phyloP scores from a whole-genome alignment of 2,329 filamentous ascomycete genomes.

The Trichoderma sp. region DNA sequence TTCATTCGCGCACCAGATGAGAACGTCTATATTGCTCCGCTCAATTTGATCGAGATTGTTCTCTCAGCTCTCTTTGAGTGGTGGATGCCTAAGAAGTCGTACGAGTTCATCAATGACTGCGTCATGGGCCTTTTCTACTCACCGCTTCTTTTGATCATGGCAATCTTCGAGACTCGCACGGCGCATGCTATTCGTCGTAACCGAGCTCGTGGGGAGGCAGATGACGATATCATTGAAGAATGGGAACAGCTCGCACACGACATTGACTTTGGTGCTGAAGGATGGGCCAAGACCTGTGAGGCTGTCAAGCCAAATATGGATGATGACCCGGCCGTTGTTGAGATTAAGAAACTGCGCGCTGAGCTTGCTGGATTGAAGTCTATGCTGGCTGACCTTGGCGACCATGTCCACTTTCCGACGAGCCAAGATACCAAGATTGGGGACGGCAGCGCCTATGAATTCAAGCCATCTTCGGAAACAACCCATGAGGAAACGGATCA shows the following conservation, averaged over 20 bases:
- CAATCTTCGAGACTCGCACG: conserved; percentile 64
- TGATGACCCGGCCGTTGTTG: conserved; percentile 70
- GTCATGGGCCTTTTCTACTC: conserved; percentile 86
- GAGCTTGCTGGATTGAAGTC: conserved; percentile 58
- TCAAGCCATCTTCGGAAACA: background rate
- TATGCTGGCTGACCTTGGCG: conserved; percentile 39
- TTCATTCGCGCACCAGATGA: conserved; percentile 96
- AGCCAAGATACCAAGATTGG: conserved; percentile 16
- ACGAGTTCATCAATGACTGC: conserved; percentile 80
- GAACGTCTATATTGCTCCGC: conserved; percentile 94
- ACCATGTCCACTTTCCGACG: conserved; percentile 24
- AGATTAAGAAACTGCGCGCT: conserved; percentile 57
- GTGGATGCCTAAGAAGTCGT: conserved; percentile 77
- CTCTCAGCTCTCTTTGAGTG: conserved; percentile 81
- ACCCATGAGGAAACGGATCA: background rate
- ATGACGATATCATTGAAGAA: conserved; percentile 85
- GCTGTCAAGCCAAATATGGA: conserved; percentile 78
- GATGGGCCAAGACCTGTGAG: conserved; percentile 79
- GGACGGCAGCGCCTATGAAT: conserved; percentile 5
- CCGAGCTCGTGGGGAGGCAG: conserved; percentile 74
- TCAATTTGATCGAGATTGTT: conserved; percentile 90
- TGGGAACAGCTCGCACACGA: conserved; percentile 81
- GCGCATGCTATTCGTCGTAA: conserved; percentile 70
- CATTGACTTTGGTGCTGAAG: conserved; percentile 76
- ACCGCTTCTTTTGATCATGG: conserved; percentile 76